Evolutionary conservation across 2,329 filamentous ascomycete species (phyloP).

Genomic region (Fusarium lateritium): DNA sequence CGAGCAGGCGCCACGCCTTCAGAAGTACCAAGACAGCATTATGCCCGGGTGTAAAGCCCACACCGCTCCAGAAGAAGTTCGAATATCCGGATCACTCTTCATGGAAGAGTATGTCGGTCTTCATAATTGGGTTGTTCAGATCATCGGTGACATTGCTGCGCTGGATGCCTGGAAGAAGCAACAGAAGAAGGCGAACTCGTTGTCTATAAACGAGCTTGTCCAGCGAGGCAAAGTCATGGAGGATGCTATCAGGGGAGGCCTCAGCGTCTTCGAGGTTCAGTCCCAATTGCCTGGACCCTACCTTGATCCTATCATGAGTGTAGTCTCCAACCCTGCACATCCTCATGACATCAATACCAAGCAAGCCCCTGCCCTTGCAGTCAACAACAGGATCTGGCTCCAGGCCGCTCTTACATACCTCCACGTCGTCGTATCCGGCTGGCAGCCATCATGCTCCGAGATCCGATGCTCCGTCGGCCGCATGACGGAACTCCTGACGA

Average conservation of each 20-base stretch:
- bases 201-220: slow-evolving; percentile 64
- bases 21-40: slow-evolving; percentile 57
- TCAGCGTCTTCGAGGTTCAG: slow-evolving; percentile 51
- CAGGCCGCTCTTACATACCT: slow-evolving; percentile 65
- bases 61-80: slow-evolving; percentile 34
- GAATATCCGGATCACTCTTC: slow-evolving; percentile 53
- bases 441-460: slow-evolving; percentile 63
- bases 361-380: slow-evolving; percentile 43
- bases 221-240: slow-evolving; percentile 61
- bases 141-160: slow-evolving; percentile 67
- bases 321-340: slow-evolving; percentile 44
- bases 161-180: slow-evolving; percentile 70
- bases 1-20: slow-evolving; percentile 59
- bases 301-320: slow-evolving; percentile 21
- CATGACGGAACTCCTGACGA: slow-evolving; percentile 54
- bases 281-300: slow-evolving; percentile 1
- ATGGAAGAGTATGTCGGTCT: slow-evolving; percentile 69
- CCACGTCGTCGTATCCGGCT: slow-evolving; percentile 64
- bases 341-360: slow-evolving; percentile 43
- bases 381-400: slow-evolving; percentile 62
- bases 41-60: slow-evolving; percentile 53
- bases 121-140: slow-evolving; percentile 69
- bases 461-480: slow-evolving; percentile 54
- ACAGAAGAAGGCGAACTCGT: slow-evolving; percentile 58
- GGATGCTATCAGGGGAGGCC: slow-evolving; percentile 53